phyloP scores from a whole-genome alignment of 495 filamentous ascomycete species.

The Talaromyces liani region DNA sequence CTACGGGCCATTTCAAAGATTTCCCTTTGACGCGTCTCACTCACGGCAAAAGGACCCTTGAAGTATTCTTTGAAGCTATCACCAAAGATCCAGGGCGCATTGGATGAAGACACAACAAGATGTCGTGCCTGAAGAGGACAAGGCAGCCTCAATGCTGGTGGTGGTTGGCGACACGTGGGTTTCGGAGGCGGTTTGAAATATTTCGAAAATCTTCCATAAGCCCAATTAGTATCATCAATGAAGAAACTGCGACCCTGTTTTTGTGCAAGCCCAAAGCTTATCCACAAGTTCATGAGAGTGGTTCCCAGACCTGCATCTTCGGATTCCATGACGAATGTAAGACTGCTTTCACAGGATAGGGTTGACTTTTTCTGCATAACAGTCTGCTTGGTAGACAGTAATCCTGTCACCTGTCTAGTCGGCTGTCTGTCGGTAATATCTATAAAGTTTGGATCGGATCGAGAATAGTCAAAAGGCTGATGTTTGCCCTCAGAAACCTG shows the following conservation, averaged over 20 bases:
- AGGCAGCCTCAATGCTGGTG: constrained; percentile 55
- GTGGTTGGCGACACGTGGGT: constrained; percentile 52
- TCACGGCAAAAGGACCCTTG: constrained; percentile 37
- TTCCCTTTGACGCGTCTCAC: constrained; percentile 37
- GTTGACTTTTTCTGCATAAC: constrained; percentile 16
- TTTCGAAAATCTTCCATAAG: constrained; percentile 59
- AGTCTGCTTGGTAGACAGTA: constrained; percentile 33
- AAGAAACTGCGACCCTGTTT: constrained; percentile 65
- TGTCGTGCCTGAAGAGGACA: constrained; percentile 64
- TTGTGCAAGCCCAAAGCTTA: constrained; percentile 64
- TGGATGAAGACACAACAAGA: constrained; percentile 60
- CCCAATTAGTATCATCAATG: constrained; percentile 69
- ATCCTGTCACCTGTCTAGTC: constrained; percentile 36
- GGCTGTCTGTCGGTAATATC: constrained; percentile 57
- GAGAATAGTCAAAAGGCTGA: constrained; percentile 41
- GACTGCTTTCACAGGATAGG: constrained; percentile 51
- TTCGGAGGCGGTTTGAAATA: constrained; percentile 57
- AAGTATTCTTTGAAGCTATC: constrained; percentile 43
- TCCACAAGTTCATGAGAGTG: constrained; percentile 65
- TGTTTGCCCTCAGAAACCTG: constrained; percentile 41
- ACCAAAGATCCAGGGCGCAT: constrained; percentile 49
- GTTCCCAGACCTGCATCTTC: constrained; percentile 60
- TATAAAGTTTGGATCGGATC: constrained; percentile 54
- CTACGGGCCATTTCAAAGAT: constrained; percentile 53
- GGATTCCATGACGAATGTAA: constrained; percentile 66